phyloP scores from a whole-genome alignment of 495 filamentous ascomycete genomes.

The Podospora pseudoanserina region DNA sequence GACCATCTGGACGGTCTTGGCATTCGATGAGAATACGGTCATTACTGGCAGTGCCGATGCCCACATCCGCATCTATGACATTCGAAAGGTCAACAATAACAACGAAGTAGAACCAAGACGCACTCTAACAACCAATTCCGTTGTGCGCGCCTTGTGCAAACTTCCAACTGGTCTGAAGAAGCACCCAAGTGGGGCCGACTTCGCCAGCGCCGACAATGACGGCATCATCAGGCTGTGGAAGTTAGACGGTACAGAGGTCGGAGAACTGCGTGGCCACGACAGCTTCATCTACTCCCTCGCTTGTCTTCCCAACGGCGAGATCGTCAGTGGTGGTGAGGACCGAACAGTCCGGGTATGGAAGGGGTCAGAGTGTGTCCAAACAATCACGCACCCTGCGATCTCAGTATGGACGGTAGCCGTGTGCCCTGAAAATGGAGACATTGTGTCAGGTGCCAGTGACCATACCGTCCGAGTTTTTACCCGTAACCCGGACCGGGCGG shows the following conservation, averaged over 20 bases:
- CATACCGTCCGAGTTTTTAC: conserved; percentile 82
- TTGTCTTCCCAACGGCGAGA: conserved; percentile 71
- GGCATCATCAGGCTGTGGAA: conserved; percentile 82
- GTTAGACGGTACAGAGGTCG: conserved; percentile 65
- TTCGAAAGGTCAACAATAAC: conserved; percentile 60
- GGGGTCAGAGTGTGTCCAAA: conserved; percentile 78
- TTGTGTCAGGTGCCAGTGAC: conserved; percentile 90
- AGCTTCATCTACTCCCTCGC: conserved; percentile 92
- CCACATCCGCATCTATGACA: conserved; percentile 75
- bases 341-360: conserved; percentile 87
- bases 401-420: conserved; percentile 91
- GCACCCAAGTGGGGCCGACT: conserved; percentile 75
- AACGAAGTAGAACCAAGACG: conserved; percentile 72
- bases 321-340: conserved; percentile 91
- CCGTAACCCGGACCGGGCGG: conserved; percentile 65
- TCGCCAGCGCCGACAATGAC: conserved; percentile 88
- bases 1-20: conserved; percentile 83
- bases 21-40: conserved; percentile 72
- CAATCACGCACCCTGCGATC: conserved; percentile 95
- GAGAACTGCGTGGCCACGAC: conserved; percentile 80
- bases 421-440: conserved; percentile 78
- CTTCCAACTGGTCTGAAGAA: conserved; percentile 55
- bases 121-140: conserved; percentile 71
- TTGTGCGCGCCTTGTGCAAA: conserved; percentile 81
- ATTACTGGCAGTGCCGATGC: conserved; percentile 93